Conservation (phyloP, 768 basidiomycete species). For the Hericium alpestre region DNA sequence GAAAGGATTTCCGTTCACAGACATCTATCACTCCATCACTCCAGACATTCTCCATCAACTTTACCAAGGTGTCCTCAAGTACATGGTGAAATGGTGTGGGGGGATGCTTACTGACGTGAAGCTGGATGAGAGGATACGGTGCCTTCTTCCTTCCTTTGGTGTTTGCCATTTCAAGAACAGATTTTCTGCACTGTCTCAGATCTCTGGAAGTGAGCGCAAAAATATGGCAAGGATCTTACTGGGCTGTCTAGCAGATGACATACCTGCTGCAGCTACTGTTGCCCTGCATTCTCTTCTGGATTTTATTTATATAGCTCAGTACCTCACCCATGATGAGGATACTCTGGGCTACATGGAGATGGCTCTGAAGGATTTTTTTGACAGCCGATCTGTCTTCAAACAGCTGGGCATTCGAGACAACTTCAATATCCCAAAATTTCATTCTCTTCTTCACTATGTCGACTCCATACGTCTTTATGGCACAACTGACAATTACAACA, state of each 20-base stretch:
- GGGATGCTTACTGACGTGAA: slow-evolving; percentile 10
- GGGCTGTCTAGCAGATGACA: slow-evolving; percentile 10
- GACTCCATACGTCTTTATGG: slow-evolving; percentile 50
- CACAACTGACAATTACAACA: slow-evolving; percentile 23
- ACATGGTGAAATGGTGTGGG: slow-evolving; percentile 16
- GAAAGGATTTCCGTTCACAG: slow-evolving; percentile 14
- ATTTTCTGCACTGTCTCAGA: slow-evolving; percentile 8
- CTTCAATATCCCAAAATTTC: slow-evolving; percentile 18
- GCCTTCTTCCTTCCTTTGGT: slow-evolving; percentile 16
- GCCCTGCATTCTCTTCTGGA: slow-evolving; percentile 15
- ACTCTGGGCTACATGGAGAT: slow-evolving; percentile 10
- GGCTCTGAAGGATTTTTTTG: slow-evolving; percentile 13
- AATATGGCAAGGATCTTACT: slow-evolving; percentile 15
- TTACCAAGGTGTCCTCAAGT: slow-evolving; percentile 20
- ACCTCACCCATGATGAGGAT: slow-evolving; percentile 7
- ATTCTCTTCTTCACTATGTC: slow-evolving; percentile 13
- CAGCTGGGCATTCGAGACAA: slow-evolving; percentile 12
- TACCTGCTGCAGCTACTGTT: slow-evolving; percentile 3
- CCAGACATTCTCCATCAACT: slow-evolving; percentile 23
- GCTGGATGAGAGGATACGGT: slow-evolving; percentile 13
- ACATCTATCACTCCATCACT: slow-evolving; percentile 17
- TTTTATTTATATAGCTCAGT: slow-evolving; percentile 19
- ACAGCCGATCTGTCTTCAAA: slow-evolving; percentile 15
- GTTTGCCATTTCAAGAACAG: slow-evolving; percentile 15
- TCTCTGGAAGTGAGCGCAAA: slow-evolving; percentile 18